phyloP scores from a whole-genome alignment of 768 basidiomycete species.

The Pleurotus eryngii region DNA sequence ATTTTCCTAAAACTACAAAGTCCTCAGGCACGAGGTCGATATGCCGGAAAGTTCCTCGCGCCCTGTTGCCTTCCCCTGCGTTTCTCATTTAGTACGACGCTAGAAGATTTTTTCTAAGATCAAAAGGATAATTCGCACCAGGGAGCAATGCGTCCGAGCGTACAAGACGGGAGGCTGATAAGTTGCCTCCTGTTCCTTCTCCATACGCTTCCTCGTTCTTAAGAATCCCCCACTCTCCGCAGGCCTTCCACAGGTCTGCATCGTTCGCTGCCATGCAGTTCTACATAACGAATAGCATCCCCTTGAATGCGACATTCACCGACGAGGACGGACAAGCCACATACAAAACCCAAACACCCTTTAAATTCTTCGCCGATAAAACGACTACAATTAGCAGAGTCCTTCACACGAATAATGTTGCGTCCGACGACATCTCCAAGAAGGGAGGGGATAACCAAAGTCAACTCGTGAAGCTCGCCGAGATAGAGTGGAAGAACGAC shows the following conservation, averaged over 20 bases:
- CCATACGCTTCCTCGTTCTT: background rate
- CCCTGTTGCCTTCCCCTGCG: constrained; percentile 4
- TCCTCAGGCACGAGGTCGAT: constrained; percentile 3
- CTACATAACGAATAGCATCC: constrained; percentile 16
- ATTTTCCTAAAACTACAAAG: background rate
- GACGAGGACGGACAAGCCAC: constrained; percentile 19
- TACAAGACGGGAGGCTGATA: background rate
- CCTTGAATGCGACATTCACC: constrained; percentile 19
- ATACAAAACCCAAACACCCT: constrained; percentile 20
- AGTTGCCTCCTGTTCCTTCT: background rate
- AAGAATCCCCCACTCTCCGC: background rate
- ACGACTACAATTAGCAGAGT: constrained; percentile 17
- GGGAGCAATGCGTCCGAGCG: constrained; percentile 6
- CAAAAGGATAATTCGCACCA: background rate
- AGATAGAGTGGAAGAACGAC: constrained; percentile 19
- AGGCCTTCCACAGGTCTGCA: background rate
- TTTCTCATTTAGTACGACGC: constrained; percentile 5
- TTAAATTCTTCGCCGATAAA: constrained; percentile 13
- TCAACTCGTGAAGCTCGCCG: constrained; percentile 16
- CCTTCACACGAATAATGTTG: constrained; percentile 5
- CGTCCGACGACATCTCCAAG: constrained; percentile 1
- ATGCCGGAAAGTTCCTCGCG: constrained; percentile 4
- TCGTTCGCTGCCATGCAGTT: constrained; percentile 15
- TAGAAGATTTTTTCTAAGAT: constrained; percentile 7
- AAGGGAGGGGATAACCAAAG: constrained; percentile 1